phyloP scores from a whole-genome alignment of 1,284 basidiomycete genomes.

The Leccinum holopus region DNA sequence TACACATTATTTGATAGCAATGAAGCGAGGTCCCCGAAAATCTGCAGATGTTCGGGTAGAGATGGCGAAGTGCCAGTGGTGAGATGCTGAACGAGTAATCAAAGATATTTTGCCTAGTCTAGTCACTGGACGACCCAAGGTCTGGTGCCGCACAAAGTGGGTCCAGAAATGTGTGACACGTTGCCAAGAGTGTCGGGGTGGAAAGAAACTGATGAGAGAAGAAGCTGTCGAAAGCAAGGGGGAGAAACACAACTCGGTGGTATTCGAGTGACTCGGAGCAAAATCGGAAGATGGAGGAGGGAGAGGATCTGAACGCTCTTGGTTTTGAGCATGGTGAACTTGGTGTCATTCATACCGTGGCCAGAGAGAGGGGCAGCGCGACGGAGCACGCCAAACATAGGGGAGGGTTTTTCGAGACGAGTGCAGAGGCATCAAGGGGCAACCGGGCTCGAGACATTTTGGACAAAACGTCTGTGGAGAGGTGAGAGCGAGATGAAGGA shows the following conservation, averaged over 20 bases:
- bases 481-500: conserved; percentile 13
- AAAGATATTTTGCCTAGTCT: conserved; percentile 35
- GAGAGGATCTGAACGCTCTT: conserved; percentile 78
- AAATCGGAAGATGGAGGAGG: conserved; percentile 12
- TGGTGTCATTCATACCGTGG: conserved; percentile 48
- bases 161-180: conserved; percentile 78
- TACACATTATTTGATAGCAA: too few relatives aligned
- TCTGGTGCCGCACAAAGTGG: conserved; percentile 81
- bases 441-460: conserved; percentile 87
- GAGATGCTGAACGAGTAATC: too few relatives aligned
- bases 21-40: too few relatives aligned
- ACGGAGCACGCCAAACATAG: conserved; percentile 77
- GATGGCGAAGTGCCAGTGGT: too few relatives aligned
- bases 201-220: conserved; percentile 37
- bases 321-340: conserved; percentile 93
- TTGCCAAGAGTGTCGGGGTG: conserved; percentile 71
- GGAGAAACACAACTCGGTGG: conserved; percentile 11
- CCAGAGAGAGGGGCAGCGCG: conserved; percentile 33
- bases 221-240: conserved; percentile 2
- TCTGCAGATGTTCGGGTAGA: too few relatives aligned
- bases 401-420: conserved; percentile 73
- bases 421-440: conserved; percentile 91
- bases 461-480: conserved; percentile 79
- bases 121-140: conserved; percentile 91
- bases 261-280: conserved; percentile 13